These are phyloP conservation scores for Gentiana macrophylla DNA, from an alignment of 257 asterid genomes.

Conservation along the genomic window DNA sequence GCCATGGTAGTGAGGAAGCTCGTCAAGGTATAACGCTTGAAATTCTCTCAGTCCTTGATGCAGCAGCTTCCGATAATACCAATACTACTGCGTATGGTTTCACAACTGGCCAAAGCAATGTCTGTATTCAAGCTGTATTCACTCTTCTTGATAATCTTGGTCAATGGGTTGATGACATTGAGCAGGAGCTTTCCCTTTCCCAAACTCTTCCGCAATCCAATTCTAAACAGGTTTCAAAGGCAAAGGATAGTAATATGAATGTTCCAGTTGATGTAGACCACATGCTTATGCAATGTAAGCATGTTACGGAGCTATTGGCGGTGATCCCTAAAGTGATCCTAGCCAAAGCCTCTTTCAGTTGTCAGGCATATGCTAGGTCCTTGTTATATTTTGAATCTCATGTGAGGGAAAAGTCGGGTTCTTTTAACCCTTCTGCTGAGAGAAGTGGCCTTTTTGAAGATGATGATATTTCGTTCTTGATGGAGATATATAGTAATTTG, in stretches of 20 bases:
- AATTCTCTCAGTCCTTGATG: slow-evolving; percentile 76
- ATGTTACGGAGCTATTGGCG: slow-evolving; percentile 69
- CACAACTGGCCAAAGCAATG: slow-evolving; percentile 74
- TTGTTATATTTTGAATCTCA: slow-evolving; percentile 81
- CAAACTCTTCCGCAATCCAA: slow-evolving; percentile 59
- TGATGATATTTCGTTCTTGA: slow-evolving; percentile 73
- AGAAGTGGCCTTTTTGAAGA: slow-evolving; percentile 79
- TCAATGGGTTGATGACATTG: slow-evolving; percentile 96
- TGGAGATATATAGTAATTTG: slow-evolving; percentile 86
- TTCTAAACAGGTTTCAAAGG: slow-evolving; percentile 41
- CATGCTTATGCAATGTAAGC: slow-evolving; percentile 65
- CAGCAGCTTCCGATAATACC: slow-evolving; percentile 60
- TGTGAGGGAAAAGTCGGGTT: slow-evolving; percentile 76
- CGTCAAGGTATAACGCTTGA: slow-evolving; percentile 78
- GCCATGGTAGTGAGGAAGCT: slow-evolving; percentile 89
- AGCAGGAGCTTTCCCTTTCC: slow-evolving; percentile 78
- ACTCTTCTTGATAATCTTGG: slow-evolving; percentile 96
- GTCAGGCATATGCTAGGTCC: slow-evolving; percentile 97
- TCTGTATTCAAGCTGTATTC: slow-evolving; percentile 94
- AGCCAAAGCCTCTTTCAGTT: slow-evolving; percentile 89
- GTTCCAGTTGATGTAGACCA: slow-evolving; percentile 38
- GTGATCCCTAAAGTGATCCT: slow-evolving; percentile 82
- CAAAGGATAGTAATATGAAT: slow-evolving; percentile 42
- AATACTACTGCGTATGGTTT: slow-evolving; percentile 39
- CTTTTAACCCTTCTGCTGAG: slow-evolving; percentile 90